Percentiles rank a stretch among this genome's conserved stretches.
Conservation (phyloP, 163 green algal genomes). For the Scenedesmus sp. region DNA sequence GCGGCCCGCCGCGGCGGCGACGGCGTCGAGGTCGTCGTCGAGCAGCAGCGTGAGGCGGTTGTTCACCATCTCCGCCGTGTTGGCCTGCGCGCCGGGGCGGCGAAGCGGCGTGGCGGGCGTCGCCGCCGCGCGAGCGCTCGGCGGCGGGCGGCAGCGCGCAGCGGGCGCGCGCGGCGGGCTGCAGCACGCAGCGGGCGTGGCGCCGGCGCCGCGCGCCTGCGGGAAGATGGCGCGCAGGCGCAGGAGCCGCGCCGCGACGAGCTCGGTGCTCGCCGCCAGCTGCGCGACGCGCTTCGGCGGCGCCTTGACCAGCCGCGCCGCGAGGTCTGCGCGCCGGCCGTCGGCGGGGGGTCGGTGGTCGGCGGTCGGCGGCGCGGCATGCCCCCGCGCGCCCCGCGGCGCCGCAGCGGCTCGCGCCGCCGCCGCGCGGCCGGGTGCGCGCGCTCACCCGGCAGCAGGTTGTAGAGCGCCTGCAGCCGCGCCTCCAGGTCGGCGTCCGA, state of each 20-base stretch:
- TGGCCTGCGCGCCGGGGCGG: no score
- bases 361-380: neutral
- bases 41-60: slow-evolving; percentile 56
- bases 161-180: neutral
- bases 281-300: slow-evolving; percentile 44
- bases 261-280: slow-evolving; percentile 40
- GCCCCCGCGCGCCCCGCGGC: neutral
- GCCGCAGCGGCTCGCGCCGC: neutral
- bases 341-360: neutral
- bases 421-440: neutral
- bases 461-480: slow-evolving; percentile 49
- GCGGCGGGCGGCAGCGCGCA: neutral
- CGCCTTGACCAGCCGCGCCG: slow-evolving; percentile 40
- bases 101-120: no score
- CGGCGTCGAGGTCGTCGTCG: slow-evolving; percentile 52
- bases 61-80: slow-evolving; percentile 52
- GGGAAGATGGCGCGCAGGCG: slow-evolving; percentile 56
- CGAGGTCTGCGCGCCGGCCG: slow-evolving; percentile 7
- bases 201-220: slow-evolving; percentile 17
- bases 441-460: slow-evolving; percentile 51
- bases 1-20: slow-evolving; percentile 36
- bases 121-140: neutral
- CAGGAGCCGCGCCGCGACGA: slow-evolving; percentile 50
- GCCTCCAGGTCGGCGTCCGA: slow-evolving; percentile 49
- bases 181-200: no score